Evolutionary conservation across 1,284 basidiomycete genomes (phyloP).

Genomic region (Dichomitus squalens): DNA sequence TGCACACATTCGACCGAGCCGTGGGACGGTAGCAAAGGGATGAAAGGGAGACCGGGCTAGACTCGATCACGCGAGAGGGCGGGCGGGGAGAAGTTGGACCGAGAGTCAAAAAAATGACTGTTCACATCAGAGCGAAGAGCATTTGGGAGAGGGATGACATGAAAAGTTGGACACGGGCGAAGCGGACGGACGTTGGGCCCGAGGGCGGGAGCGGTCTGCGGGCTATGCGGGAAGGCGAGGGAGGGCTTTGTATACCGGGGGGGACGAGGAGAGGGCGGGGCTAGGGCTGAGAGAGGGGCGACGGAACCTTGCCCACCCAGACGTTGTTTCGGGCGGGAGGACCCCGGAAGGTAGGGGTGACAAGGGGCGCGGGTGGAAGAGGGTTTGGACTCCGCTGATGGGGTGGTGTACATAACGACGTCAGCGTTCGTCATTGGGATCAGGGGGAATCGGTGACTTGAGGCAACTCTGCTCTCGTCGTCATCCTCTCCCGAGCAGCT

Average conservation of each 20-base stretch:
- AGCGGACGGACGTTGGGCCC: not conserved
- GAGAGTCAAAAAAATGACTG: conserved; percentile 3
- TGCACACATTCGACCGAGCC: not conserved
- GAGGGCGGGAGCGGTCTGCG: not conserved
- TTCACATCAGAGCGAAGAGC: conserved; percentile 6
- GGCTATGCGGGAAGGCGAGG: not conserved
- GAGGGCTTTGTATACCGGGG: conserved; percentile 4
- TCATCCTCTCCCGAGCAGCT: conserved; percentile 23
- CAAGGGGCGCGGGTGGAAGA: conserved; percentile 12
- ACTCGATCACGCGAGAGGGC: conserved; percentile 19
- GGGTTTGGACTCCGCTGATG: conserved; percentile 35
- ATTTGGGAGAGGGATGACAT: not conserved
- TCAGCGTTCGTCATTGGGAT: conserved; percentile 37
- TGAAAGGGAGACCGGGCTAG: conserved; percentile 6
- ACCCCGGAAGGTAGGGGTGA: conserved; percentile 27
- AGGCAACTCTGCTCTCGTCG: conserved; percentile 25
- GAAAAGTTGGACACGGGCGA: conserved; percentile 1
- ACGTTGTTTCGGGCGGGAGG: conserved; percentile 18
- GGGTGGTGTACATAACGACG: conserved; percentile 37
- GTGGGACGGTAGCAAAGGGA: not conserved
- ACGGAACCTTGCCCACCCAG: conserved; percentile 21
- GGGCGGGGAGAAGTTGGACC: conserved; percentile 15
- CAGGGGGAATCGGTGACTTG: conserved; percentile 26
- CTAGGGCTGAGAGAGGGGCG: conserved; percentile 6
- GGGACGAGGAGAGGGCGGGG: conserved; percentile 3